These are phyloP conservation scores for Chlorophyllum brunneum DNA, from an alignment of 768 basidiomycete genomes.

Conservation along the genomic window DNA sequence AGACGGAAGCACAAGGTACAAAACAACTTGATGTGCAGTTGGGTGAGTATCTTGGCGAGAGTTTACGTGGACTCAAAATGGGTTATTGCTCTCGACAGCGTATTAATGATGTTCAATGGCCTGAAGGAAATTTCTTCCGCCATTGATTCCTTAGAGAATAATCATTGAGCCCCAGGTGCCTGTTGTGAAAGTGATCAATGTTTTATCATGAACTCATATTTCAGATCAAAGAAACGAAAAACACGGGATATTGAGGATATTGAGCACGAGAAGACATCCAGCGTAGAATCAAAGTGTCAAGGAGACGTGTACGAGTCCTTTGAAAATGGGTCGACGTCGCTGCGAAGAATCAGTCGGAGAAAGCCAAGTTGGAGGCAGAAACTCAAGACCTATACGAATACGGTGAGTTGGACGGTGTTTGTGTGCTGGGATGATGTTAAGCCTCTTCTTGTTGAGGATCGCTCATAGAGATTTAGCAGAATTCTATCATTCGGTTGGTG, in stretches of 20 bases:
- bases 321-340: conserved; percentile 68
- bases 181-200: conserved; percentile 49
- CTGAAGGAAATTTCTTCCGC: conserved; percentile 90
- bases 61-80: conserved; percentile 78
- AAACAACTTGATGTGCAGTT: conserved; percentile 79
- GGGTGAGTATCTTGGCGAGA: conserved; percentile 87
- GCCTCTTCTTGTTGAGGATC: conserved; percentile 52
- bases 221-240: conserved; percentile 50
- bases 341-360: conserved; percentile 67
- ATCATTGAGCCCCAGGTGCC: conserved; percentile 84
- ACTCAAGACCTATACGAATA: conserved; percentile 86
- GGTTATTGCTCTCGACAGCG: conserved; percentile 17
- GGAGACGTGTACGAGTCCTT: conserved; percentile 23
- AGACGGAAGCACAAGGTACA: conserved; percentile 76
- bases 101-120: conserved; percentile 39
- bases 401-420: conserved; percentile 45
- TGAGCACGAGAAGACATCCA: conserved; percentile 63
- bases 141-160: conserved; percentile 85
- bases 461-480: conserved; percentile 85
- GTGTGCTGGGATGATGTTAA: background rate
- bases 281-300: conserved; percentile 24
- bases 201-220: conserved; percentile 1
- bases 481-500: conserved; percentile 71
- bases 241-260: conserved; percentile 48
- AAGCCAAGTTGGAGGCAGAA: conserved; percentile 88